phyloP scores from a whole-genome alignment of 176 grass and related monocot species.

The Avena atlantica region DNA sequence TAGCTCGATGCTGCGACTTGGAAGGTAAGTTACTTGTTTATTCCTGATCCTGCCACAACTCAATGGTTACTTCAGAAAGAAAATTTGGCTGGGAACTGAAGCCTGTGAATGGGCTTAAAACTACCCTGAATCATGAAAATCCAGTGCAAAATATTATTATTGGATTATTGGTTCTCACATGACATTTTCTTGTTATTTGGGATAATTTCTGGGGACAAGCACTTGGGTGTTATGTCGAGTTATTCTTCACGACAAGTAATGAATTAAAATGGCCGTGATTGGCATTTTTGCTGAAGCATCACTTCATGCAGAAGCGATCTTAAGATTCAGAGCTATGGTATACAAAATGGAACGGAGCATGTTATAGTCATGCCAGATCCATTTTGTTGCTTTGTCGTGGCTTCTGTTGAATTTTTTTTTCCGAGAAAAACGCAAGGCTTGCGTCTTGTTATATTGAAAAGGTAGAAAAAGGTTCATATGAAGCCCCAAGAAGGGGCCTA shows the following conservation, averaged over 20 bases:
- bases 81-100: slow-evolving; percentile 9
- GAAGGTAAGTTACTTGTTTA: slow-evolving; percentile 60
- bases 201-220: background rate
- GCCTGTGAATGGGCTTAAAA: slow-evolving; percentile 35
- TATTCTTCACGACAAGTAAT: background rate
- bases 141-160: slow-evolving; percentile 13
- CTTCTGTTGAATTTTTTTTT: background rate
- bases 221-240: background rate
- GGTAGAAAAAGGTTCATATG: no score
- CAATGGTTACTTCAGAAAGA: slow-evolving; percentile 22
- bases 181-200: background rate
- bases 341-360: background rate
- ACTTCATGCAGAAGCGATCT: background rate
- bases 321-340: background rate
- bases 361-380: background rate
- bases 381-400: slow-evolving; percentile 8
- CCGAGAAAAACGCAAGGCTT: background rate
- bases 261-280: background rate
- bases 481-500: background rate
- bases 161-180: slow-evolving; percentile 27
- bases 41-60: slow-evolving; percentile 11
- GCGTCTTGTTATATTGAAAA: no score
- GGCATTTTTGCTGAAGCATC: slow-evolving; percentile 23
- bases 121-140: slow-evolving; percentile 8
- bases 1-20: slow-evolving; percentile 75